Evolutionary conservation across 352 stramenopile species (phyloP), one percentile per base, ranked within the genome.

Genomic region (Phytophthora tentaculata): DNA sequence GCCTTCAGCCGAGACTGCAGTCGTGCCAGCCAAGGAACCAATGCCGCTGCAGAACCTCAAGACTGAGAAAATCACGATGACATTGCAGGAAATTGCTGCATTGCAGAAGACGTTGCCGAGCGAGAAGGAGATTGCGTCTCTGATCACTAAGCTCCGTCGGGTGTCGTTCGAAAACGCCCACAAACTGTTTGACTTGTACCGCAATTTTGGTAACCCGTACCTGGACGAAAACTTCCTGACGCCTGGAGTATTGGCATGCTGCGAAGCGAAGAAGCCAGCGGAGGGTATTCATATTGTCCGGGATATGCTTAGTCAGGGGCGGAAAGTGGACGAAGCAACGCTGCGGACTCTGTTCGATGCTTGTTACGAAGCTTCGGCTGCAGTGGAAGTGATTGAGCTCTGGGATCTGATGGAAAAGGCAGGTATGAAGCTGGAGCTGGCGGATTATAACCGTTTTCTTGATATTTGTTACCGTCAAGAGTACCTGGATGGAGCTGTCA

Each of bases 171-270:
- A 82, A 44, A 84, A 91, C 62, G 86, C 84, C 22, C 82, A 92
- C 58, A 86, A 76, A 57, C 71, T 95, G 28, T 95, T 95, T 57
- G 86, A 95, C 60, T 72, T 95, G 43, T 95, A 94, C 63, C 85
- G 88, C 24, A 93, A 94, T 73, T 94, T 90, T 67, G 88, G 88
- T 41, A 95, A 95, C 59, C 84, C 88, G 57, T 92, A 84, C 28
- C 61, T 95, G 64, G 88, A 94, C 61, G 83, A 94, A 57, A 88
- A 87, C 47, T 95, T 95, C 26, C 66, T 95, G 22, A 89, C 83
- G 1, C 88, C 86, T 1, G 88, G 88, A 10, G 84, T 95, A n/a
- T 48, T 91, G 17, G 85, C 86, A 57, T 95, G 84, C 52, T 94
- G 85, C 39, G 81, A 92, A 19, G 86, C 85, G 13, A 87, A 91